Base-by-base conservation (phyloP, 768 basidiomycete genomes). In the Xerocomellus dryophilus region DNA sequence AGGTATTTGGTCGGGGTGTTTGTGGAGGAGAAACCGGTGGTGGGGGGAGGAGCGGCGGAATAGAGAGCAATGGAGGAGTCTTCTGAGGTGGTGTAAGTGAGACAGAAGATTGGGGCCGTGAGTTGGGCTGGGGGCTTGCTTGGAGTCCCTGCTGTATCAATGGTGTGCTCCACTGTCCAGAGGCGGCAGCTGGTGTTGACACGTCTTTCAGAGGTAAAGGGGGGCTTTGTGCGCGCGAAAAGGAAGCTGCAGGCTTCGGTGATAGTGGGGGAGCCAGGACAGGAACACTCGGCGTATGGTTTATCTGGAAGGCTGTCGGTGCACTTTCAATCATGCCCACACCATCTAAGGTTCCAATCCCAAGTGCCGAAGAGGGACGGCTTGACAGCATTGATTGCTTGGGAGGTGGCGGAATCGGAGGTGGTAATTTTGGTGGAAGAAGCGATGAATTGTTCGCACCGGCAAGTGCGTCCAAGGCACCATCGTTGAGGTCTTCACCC, bases 351-450 rank as follows among this genome's bases (percentile, higher is more conserved):
- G 42, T 25, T 43, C 52, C 60, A 21, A 48, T 18, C 2, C 39
- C 55, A 34, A 51, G n/a, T 9, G 50, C 41, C 5, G 51, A 52
- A 27, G 65, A 34, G 36, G 56, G 50, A 36, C 45, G 59, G 39
- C 36, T 46, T 12, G 64, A 58, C 50, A 50, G 50, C 18, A 54
- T 59, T 36, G 74, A 63, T 54, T 69, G 63, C 18, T 58, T 64
- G 25, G 62, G 58, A 23, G 70, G 73, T 7, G 73, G 74, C n/a
- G 72, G 67, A 41, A 76, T 71, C 8, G 76, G 80, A 11, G 80
- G 76, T 20, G 81, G 80, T 48, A 83, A 66, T 44, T 69, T 78
- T 11, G 63, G 54, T 4, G 78, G 75, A 39, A 78, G 66, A 14
- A 77, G 71, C 11, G 70, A 61, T 15, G 80, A 72, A 49, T 70